Evolutionary conservation across 352 stramenopile species (phyloP).

Genomic region (Phytophthora gonapodyides): DNA sequence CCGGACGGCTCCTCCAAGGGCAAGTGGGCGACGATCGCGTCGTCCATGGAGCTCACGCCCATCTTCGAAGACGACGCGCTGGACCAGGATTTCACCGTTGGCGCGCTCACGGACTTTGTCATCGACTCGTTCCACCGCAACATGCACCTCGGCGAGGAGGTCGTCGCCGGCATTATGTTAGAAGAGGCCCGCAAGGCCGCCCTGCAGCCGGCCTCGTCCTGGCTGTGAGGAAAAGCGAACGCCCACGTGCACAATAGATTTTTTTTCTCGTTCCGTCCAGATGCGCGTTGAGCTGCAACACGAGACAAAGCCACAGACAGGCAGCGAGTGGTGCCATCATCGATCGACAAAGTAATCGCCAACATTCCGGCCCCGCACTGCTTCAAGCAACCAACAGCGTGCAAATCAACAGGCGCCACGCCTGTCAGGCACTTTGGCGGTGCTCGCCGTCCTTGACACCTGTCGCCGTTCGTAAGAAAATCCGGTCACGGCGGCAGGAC

Average conservation of each 20-base stretch:
- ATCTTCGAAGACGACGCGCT: constrained; percentile 33
- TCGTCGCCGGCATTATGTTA: constrained; percentile 35
- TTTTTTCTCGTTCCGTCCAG: constrained; percentile 8
- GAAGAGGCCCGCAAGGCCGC: constrained; percentile 31
- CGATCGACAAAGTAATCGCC: constrained; percentile 23
- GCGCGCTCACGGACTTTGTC: constrained; percentile 38
- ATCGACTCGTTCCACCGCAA: constrained; percentile 45
- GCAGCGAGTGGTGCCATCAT: constrained; percentile 19
- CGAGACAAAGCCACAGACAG: no score
- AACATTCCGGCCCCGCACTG: constrained; percentile 15
- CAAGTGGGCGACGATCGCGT: constrained; percentile 31
- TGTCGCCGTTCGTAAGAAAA: constrained; percentile 29
- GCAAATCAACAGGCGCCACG: constrained; percentile 4
- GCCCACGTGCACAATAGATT: constrained; percentile 27
- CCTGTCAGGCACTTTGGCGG: constrained; percentile 18
- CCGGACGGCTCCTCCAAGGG: constrained; percentile 15
- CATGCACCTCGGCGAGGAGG: constrained; percentile 34
- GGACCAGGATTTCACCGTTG: constrained; percentile 39
- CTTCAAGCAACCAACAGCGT: constrained; percentile 2
- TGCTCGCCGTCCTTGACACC: constrained; percentile 8
- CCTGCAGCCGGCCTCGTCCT: constrained; percentile 11
- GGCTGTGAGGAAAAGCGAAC: constrained; percentile 17
- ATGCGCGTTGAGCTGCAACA: not conserved
- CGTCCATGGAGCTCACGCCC: constrained; percentile 33
- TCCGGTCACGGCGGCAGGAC: constrained; percentile 5